phyloP scores from a whole-genome alignment of 129 eudicot species.

The Flaveria robusta region DNA sequence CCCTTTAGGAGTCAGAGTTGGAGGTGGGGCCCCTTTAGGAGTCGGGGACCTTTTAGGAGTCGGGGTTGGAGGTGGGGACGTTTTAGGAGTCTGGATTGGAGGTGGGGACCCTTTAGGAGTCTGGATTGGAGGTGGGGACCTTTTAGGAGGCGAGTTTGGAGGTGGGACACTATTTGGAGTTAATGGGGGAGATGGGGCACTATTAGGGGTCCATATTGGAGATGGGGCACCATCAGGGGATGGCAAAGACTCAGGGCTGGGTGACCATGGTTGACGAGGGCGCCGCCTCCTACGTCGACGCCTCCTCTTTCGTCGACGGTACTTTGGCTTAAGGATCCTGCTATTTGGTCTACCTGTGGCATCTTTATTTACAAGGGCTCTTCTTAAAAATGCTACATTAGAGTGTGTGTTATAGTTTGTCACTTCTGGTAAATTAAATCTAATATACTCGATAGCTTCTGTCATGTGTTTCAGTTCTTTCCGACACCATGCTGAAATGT shows the following conservation, averaged over 20 bases:
- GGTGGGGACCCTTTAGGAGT: constrained; percentile 5
- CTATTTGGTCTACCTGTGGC: constrained; percentile 7
- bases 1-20: background rate
- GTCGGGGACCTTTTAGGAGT: background rate
- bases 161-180: background rate
- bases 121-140: background rate
- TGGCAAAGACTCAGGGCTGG: background rate
- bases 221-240: background rate
- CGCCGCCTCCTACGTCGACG: constrained; percentile 31
- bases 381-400: constrained; percentile 22
- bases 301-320: constrained; percentile 30
- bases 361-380: constrained; percentile 24
- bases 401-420: constrained; percentile 15
- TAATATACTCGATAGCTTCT: constrained; percentile 26
- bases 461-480: constrained; percentile 28
- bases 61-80: background rate
- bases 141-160: background rate
- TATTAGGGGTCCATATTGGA: background rate
- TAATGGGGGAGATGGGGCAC: background rate
- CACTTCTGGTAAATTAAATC: constrained; percentile 20
- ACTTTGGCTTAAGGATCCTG: constrained; percentile 36
- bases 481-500: constrained; percentile 18
- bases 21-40: background rate
- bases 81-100: background rate
- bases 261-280: constrained; percentile 34